Percentiles rank a stretch among this genome's conserved stretches.
phyloP scores from a whole-genome alignment of 2,329 filamentous ascomycete genomes.

The Incumbomyces delicatus region DNA sequence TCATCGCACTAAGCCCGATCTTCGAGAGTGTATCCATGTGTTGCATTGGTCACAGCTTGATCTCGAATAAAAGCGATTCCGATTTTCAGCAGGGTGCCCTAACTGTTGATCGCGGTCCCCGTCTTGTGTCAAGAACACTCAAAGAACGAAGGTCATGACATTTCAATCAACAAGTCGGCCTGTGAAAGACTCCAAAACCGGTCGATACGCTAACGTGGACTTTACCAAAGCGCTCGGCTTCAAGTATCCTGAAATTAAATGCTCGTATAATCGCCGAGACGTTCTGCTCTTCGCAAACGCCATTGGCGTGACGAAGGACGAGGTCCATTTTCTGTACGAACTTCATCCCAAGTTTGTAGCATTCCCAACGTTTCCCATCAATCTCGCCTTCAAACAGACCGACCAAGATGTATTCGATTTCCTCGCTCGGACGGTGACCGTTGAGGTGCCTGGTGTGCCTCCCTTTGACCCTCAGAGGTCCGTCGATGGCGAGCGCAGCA shows the following conservation, averaged over 20 bases:
- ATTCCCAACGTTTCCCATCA: constrained; percentile 39
- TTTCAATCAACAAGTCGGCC: no score
- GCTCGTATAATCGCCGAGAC: constrained; percentile 25
- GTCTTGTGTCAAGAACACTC: no score
- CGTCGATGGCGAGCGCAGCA: constrained; percentile 35
- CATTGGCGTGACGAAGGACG: constrained; percentile 30
- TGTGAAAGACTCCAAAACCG: no score
- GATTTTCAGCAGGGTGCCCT: no score
- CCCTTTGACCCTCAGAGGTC: constrained; percentile 33
- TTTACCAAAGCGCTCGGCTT: background rate
- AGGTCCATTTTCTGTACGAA: constrained; percentile 36
- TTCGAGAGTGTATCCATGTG: no score
- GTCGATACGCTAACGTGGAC: background rate
- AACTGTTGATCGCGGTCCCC: no score
- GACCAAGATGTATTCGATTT: constrained; percentile 38
- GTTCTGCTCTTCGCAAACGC: constrained; percentile 35
- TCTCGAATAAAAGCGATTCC: no score
- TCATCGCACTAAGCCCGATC: no score
- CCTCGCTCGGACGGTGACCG: constrained; percentile 27
- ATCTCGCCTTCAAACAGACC: constrained; percentile 33
- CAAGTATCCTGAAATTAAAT: background rate
- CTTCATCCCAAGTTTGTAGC: constrained; percentile 35
- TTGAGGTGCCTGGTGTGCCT: constrained; percentile 31
- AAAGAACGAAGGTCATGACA: no score
- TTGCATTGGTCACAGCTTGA: no score